Percentiles rank a stretch among this genome's conserved stretches.
phyloP scores from a whole-genome alignment of 306 rosid genomes.

The Trifolium fragiferum region DNA sequence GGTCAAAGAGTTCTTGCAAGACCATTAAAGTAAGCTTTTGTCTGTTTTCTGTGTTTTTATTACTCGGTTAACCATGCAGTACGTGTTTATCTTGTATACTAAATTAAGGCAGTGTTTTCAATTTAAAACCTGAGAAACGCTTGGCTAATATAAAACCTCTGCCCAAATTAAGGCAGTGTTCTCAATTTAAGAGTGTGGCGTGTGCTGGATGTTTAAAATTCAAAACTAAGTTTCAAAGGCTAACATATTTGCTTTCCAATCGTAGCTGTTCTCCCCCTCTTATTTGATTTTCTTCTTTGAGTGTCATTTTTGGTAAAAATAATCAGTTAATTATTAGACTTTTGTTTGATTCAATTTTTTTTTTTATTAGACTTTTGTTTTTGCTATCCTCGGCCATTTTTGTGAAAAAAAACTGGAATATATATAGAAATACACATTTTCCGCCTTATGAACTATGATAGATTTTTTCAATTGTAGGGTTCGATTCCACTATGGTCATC shows the following conservation, averaged over 20 bases:
- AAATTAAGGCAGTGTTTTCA: background rate
- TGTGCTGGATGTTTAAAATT: too few species aligned
- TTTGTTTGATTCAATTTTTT: conserved; percentile 19
- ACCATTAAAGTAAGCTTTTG: conserved; percentile 79
- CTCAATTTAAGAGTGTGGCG: background rate
- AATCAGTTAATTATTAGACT: conserved; percentile 14
- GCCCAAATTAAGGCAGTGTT: conserved; percentile 2
- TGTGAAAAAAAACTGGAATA: conserved; percentile 11
- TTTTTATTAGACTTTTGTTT: conserved; percentile 13
- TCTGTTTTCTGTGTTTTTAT: conserved; percentile 32
- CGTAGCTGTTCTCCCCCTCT: conserved; percentile 6
- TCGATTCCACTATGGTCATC: conserved; percentile 99
- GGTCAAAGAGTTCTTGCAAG: conserved; percentile 98
- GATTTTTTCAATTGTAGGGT: conserved; percentile 61
- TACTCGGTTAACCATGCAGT: background rate
- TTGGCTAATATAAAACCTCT: conserved; percentile 31
- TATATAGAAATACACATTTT: conserved; percentile 24
- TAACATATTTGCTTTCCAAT: conserved; percentile 14
- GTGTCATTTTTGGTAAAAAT: conserved; percentile 14
- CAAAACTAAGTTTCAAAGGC: conserved; percentile 17
- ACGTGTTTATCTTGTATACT: conserved; percentile 13
- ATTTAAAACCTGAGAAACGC: background rate
- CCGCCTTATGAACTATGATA: conserved; percentile 17
- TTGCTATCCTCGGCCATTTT: background rate
- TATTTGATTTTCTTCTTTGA: too few species aligned